Evolutionary conservation across 2,329 filamentous ascomycete species (phyloP).

Genomic region (Epicoccum nigrum): DNA sequence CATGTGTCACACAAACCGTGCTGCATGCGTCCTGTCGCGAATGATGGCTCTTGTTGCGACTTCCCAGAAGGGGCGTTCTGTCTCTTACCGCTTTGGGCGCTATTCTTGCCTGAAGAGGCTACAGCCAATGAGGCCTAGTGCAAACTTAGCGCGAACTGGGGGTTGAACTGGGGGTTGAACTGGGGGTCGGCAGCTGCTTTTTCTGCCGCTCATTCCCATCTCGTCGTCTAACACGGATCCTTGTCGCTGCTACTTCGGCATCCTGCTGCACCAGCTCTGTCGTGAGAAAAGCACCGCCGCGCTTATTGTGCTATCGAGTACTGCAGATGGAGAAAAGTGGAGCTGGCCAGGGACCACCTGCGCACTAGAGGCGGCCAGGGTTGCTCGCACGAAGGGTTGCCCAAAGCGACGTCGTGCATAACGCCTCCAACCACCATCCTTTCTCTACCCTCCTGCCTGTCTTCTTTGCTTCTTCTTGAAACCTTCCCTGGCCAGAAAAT

Average conservation of each 20-base stretch:
- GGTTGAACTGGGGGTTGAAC: too few species aligned
- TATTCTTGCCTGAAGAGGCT: constrained; percentile 11
- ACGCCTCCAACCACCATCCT: constrained; percentile 36
- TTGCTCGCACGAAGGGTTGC: constrained; percentile 29
- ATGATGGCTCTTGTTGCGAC: constrained; percentile 29
- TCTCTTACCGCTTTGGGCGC: constrained; percentile 16
- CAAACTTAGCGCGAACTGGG: constrained; percentile 29
- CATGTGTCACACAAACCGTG: constrained; percentile 40
- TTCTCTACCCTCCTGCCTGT: constrained; percentile 25
- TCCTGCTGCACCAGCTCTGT: background rate
- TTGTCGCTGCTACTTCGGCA: constrained; percentile 7
- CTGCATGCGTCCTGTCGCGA: constrained; percentile 22
- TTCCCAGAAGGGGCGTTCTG: constrained; percentile 16
- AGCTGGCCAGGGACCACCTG: constrained; percentile 10
- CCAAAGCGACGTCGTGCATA: constrained; percentile 42
- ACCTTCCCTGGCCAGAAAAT: constrained; percentile 22
- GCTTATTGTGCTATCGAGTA: constrained; percentile 4
- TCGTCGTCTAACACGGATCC: constrained; percentile 17
- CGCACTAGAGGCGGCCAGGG: constrained; percentile 33
- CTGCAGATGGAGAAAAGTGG: background rate
- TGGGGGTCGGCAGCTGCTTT: constrained; percentile 36
- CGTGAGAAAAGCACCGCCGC: constrained; percentile 6
- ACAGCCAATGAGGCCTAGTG: constrained; percentile 20
- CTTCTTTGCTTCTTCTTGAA: constrained; percentile 29
- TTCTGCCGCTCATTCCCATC: constrained; percentile 22